Percentiles rank a stretch among this genome's conserved stretches.
Conservation (phyloP, 306 rosid species). For the Leucaena leucocephala region DNA sequence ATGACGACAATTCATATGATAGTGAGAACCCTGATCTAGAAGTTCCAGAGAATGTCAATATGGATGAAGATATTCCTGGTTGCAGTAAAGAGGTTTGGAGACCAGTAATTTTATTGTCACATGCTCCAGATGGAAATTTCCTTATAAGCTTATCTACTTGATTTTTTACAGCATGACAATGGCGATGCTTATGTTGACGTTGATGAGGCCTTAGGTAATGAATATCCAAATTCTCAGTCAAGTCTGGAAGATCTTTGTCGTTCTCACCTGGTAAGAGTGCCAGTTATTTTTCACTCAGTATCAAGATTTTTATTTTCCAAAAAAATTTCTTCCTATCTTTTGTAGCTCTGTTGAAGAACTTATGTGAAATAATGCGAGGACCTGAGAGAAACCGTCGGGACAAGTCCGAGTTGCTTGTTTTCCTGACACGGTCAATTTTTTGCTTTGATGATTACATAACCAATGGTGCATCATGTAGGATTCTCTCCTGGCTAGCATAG, state of each 20-base stretch:
- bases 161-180: constrained; percentile 54
- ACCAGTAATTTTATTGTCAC: constrained; percentile 32
- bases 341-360: constrained; percentile 8
- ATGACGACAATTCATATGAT: constrained; percentile 57
- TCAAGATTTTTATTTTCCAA: not conserved
- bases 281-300: not conserved
- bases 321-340: not conserved
- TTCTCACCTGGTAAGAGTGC: constrained; percentile 83
- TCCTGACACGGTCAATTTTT: constrained; percentile 2
- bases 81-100: constrained; percentile 58
- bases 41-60: constrained; percentile 44
- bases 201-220: constrained; percentile 53
- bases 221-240: constrained; percentile 59
- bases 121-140: constrained; percentile 11
- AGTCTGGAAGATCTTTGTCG: constrained; percentile 92
- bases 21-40: constrained; percentile 55
- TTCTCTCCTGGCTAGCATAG: constrained; percentile 86
- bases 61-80: constrained; percentile 64
- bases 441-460: constrained; percentile 8
- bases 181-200: constrained; percentile 45
- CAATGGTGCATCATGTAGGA: constrained; percentile 51
- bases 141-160: constrained; percentile 37
- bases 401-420: constrained; percentile 4
- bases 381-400: constrained; percentile 14
- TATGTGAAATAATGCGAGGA: not conserved